Percentiles rank a stretch among this genome's conserved stretches.
phyloP scores from a whole-genome alignment of 768 basidiomycete genomes.

The Mycena indigotica region DNA sequence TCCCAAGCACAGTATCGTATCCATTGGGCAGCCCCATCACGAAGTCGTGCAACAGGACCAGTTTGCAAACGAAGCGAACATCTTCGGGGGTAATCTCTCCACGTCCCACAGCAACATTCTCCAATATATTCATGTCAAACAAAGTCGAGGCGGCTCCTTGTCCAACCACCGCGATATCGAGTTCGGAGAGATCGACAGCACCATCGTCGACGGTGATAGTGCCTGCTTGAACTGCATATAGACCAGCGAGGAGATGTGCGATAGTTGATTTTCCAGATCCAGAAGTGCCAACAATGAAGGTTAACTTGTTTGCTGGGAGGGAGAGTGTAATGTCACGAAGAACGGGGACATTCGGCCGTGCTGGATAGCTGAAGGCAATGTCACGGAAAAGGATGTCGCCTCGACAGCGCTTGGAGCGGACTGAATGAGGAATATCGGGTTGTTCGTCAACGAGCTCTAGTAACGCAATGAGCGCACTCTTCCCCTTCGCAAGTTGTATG shows the following conservation, averaged over 20 bases:
- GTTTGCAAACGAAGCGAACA: slow-evolving; percentile 81
- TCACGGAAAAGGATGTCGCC: slow-evolving; percentile 78
- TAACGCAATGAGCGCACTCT: slow-evolving; percentile 74
- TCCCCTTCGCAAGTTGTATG: slow-evolving; percentile 78
- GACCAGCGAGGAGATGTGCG: slow-evolving; percentile 75
- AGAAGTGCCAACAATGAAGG: slow-evolving; percentile 89
- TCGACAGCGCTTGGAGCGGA: slow-evolving; percentile 39
- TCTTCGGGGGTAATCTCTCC: slow-evolving; percentile 67
- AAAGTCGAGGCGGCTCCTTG: slow-evolving; percentile 78
- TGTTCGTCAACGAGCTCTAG: slow-evolving; percentile 56
- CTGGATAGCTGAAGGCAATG: slow-evolving; percentile 84
- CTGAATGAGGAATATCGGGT: slow-evolving; percentile 35
- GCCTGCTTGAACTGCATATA: slow-evolving; percentile 72
- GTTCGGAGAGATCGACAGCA: slow-evolving; percentile 73
- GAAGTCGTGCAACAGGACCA: slow-evolving; percentile 87
- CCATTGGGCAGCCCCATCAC: slow-evolving; percentile 81
- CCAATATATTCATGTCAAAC: slow-evolving; percentile 77
- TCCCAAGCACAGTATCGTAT: slow-evolving; percentile 82
- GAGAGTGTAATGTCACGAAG: slow-evolving; percentile 68
- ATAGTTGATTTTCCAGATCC: slow-evolving; percentile 94
- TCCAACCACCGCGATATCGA: slow-evolving; percentile 68
- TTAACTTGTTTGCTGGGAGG: slow-evolving; percentile 75
- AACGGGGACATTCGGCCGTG: slow-evolving; percentile 67
- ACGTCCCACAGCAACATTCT: slow-evolving; percentile 87
- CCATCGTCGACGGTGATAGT: slow-evolving; percentile 81